phyloP scores from a whole-genome alignment of 441 rosid genomes.

The Pelargonium citronellum region DNA sequence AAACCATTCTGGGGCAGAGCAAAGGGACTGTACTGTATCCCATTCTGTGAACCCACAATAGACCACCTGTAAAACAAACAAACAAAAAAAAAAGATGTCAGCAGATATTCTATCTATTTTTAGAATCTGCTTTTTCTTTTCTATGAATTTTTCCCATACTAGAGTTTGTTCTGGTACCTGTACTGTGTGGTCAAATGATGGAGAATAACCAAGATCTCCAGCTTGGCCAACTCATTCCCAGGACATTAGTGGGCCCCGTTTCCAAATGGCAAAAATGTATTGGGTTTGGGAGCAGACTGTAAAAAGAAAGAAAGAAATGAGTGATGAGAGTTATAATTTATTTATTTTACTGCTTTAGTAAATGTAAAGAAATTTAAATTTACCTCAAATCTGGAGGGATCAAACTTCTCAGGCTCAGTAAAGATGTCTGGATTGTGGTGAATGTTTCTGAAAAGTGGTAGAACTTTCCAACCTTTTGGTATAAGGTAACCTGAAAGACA shows the following conservation, averaged over 20 bases:
- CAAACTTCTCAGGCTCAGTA: conserved; percentile 80
- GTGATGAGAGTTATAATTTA: not conserved
- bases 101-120: conserved; percentile 23
- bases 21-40: conserved; percentile 95
- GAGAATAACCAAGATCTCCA: conserved; percentile 71
- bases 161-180: conserved; percentile 44
- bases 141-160: not conserved
- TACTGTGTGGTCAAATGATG: conserved; percentile 91
- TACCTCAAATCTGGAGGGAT: conserved; percentile 94
- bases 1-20: conserved; percentile 91
- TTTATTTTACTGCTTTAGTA: not conserved
- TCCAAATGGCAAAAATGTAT: conserved; percentile 90
- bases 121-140: not conserved
- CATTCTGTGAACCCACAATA: conserved; percentile 49
- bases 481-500: conserved; percentile 62
- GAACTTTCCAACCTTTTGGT: conserved; percentile 96
- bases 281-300: conserved; percentile 81
- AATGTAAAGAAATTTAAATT: not conserved
- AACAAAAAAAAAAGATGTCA: conserved; percentile 21
- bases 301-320: not conserved
- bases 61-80: conserved; percentile 54
- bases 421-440: conserved; percentile 79
- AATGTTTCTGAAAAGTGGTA: conserved; percentile 90
- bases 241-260: conserved; percentile 90
- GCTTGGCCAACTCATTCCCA: conserved; percentile 85